Percentiles rank a stretch among this genome's conserved stretches.
Evolutionary conservation across 192 early-diverging fungal species (phyloP).

Genomic region (Kappamyces sp.): DNA sequence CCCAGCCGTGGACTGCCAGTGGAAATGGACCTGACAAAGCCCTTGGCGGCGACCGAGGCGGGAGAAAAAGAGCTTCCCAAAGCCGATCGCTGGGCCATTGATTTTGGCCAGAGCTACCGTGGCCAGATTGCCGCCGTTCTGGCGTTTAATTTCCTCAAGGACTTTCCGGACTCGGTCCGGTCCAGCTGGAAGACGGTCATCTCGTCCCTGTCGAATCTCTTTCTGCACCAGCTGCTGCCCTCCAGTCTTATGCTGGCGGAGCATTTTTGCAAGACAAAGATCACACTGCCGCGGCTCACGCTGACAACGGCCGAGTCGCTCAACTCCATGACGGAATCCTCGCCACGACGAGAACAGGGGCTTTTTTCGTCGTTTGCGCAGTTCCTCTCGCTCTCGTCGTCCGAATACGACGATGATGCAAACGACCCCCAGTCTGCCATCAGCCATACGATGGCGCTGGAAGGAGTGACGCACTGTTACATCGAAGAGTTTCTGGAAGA

Average conservation of each 20-base stretch:
- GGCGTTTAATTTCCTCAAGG: constrained; percentile 67
- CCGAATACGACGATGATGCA: constrained; percentile 47
- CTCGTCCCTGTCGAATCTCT: constrained; percentile 67
- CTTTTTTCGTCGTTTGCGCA: constrained; percentile 75
- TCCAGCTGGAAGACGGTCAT: constrained; percentile 70
- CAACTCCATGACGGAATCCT: constrained; percentile 12
- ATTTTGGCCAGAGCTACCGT: constrained; percentile 83
- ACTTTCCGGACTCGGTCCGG: constrained; percentile 64
- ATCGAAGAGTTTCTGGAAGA: constrained; percentile 69
- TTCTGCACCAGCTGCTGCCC: constrained; percentile 70
- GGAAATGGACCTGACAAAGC: constrained; percentile 15
- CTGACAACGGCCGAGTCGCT: constrained; percentile 25
- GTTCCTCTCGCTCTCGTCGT: constrained; percentile 58
- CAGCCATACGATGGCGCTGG: constrained; percentile 53
- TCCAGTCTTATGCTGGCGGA: constrained; percentile 59
- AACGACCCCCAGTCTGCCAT: constrained; percentile 58
- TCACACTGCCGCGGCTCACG: constrained; percentile 58
- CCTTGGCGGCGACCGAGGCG: background rate
- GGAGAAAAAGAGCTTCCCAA: constrained; percentile 5
- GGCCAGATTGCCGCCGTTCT: constrained; percentile 87
- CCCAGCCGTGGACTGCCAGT: constrained; percentile 12
- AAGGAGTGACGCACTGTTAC: constrained; percentile 64
- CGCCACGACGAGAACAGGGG: constrained; percentile 51
- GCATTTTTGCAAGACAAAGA: constrained; percentile 65
- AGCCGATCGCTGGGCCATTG: constrained; percentile 57